phyloP scores from a whole-genome alignment of 2,329 filamentous ascomycete genomes.

The Zymoseptoria tritici region DNA sequence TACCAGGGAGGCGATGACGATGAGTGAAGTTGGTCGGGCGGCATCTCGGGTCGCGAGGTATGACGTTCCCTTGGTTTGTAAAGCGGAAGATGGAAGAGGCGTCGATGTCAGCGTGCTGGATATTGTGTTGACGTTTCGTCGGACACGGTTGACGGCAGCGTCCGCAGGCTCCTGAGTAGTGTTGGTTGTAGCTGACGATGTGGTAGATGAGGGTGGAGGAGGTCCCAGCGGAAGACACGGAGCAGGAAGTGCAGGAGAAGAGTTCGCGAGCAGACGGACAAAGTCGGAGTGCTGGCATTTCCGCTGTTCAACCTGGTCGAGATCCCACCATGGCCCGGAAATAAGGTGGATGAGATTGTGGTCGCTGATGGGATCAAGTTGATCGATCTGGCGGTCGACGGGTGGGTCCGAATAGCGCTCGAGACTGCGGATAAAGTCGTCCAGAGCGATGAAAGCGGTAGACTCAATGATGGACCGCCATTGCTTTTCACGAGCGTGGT shows the following conservation, averaged over 20 bases:
- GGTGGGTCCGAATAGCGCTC: constrained; percentile 37
- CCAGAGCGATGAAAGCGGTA: constrained; percentile 35
- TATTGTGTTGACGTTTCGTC: constrained; percentile 10
- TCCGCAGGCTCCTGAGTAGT: constrained; percentile 2
- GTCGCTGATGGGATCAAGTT: constrained; percentile 37
- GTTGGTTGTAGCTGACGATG: neutral
- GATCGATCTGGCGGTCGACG: constrained; percentile 31
- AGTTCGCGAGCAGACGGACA: constrained; percentile 27
- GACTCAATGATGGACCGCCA: constrained; percentile 35
- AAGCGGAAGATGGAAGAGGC: constrained; percentile 22
- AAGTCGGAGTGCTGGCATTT: constrained; percentile 36
- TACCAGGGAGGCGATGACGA: constrained; percentile 45
- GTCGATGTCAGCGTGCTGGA: constrained; percentile 10
- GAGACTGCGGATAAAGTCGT: constrained; percentile 38
- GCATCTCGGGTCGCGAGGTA: constrained; percentile 32
- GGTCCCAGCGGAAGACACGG: constrained; percentile 29
- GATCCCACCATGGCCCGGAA: constrained; percentile 38
- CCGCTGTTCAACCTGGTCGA: constrained; percentile 37
- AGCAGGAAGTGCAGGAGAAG: constrained; percentile 17
- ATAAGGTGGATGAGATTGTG: constrained; percentile 39
- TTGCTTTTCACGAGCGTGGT: constrained; percentile 30
- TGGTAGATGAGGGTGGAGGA: neutral
- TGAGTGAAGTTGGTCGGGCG: constrained; percentile 27
- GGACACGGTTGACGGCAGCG: neutral
- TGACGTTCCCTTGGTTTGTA: constrained; percentile 46